Base-by-base conservation (phyloP, 2,329 filamentous ascomycete genomes). In the Microdochium bolleyi region DNA sequence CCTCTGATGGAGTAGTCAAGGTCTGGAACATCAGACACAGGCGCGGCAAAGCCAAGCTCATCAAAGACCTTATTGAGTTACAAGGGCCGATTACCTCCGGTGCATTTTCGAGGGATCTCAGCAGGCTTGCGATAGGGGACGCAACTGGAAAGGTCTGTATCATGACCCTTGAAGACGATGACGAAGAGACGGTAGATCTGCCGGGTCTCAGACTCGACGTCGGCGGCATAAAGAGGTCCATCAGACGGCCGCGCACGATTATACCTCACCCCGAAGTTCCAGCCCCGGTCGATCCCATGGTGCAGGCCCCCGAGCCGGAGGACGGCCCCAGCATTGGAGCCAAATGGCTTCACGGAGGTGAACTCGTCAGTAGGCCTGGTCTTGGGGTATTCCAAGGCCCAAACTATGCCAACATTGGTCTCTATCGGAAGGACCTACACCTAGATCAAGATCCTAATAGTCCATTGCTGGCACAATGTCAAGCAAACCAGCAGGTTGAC, bases 1-100 rank as follows among this genome's bases (percentile, higher is more conserved):
- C 79, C 0, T 84, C 82, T 1, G 83, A 86, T 55, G 83, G 83
- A 1, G 71, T 78, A 0, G 72, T 86, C 16, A 84, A 82, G 55
- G 79, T 81, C 2, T 86, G 83, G 83, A 80, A 85, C 56, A 66
- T 85, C 9, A 46, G 41, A 22, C 41, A 30, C 27, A 11, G 27
- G 27, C 75, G 78, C 70, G 50, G 66, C 57, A 25, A 62, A 68
- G 51, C 77, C 72, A 55, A 57, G 0, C 72, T 79, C 48, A 70
- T 85, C 4, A 73, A 77, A 22, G 71, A 77, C 50, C 65, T 85
- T 1, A 67, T 85, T 1, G 72, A 78, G 54, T 75, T 77, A 1
- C 71, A 78, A 0, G 81, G 75, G 0, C 78, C 81, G 0, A 77
- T 86, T 19, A 79, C 79, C 0, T 76, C 71, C 53, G 83, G 83